phyloP scores from a whole-genome alignment of 108 stramenopile genomes.

The Conticribra guillardii region DNA sequence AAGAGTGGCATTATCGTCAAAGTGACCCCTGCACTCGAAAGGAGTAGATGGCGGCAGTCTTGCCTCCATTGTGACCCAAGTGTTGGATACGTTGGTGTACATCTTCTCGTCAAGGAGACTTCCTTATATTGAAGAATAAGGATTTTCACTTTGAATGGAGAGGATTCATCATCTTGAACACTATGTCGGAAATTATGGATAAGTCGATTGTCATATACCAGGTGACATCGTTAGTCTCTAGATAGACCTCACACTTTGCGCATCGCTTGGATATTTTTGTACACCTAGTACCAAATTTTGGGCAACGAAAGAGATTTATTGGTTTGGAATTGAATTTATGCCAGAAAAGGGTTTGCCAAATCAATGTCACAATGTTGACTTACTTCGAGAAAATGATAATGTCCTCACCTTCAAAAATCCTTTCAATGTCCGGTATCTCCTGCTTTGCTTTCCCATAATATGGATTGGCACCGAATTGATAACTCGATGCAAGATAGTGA shows the following conservation, averaged over 20 bases:
- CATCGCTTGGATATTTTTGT: slow-evolving; percentile 20
- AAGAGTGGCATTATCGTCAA: slow-evolving; percentile 19
- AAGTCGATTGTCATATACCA: slow-evolving; percentile 7
- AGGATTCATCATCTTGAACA: slow-evolving; percentile 31
- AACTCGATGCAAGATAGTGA: slow-evolving; percentile 27
- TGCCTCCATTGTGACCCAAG: slow-evolving; percentile 37
- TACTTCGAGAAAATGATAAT: slow-evolving; percentile 11
- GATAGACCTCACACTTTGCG: slow-evolving; percentile 13
- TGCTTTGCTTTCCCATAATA: slow-evolving; percentile 8
- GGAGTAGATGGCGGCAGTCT: slow-evolving; percentile 8
- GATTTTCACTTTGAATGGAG: neutral
- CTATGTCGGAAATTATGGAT: slow-evolving; percentile 8
- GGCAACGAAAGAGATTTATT: too few relatives aligned
- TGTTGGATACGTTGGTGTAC: slow-evolving; percentile 5
- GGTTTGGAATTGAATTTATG: too few relatives aligned
- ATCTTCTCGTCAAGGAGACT: slow-evolving; percentile 14
- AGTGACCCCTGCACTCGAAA: slow-evolving; percentile 37
- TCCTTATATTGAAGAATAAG: neutral
- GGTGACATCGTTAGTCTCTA: slow-evolving; percentile 12
- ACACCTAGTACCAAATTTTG: too few relatives aligned
- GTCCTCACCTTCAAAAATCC: neutral
- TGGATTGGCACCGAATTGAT: slow-evolving; percentile 16
- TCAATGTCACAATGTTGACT: too few relatives aligned
- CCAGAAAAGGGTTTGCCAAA: too few relatives aligned
- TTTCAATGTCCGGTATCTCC: slow-evolving; percentile 3